Percentiles rank a stretch among this genome's conserved stretches.
These are phyloP conservation scores for Mycena pura DNA, from an alignment of 768 basidiomycete genomes.

Conservation along the genomic window DNA sequence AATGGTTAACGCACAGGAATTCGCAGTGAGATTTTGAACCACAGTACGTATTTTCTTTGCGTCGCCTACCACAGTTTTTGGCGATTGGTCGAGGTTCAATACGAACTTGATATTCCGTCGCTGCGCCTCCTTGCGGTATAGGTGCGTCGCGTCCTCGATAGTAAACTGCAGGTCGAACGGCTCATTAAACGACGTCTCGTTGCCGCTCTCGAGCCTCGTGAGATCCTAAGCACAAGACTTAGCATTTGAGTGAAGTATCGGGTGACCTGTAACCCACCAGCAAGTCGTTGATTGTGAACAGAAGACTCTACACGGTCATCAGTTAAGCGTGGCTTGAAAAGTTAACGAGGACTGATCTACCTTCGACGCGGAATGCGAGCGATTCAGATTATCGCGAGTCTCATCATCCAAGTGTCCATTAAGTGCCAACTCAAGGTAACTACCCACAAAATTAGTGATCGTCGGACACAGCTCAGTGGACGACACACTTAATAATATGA, in stretches of 20 bases:
- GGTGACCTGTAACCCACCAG: constrained; percentile 46
- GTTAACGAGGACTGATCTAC: constrained; percentile 35
- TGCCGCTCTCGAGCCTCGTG: constrained; percentile 77
- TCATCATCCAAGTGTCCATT: constrained; percentile 76
- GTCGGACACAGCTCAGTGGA: neutral
- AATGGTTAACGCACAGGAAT: constrained; percentile 58
- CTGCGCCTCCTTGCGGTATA: constrained; percentile 72
- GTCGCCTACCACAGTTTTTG: constrained; percentile 73
- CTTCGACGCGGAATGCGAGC: constrained; percentile 80
- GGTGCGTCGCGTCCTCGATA: constrained; percentile 64
- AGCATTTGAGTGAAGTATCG: neutral
- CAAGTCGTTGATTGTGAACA: constrained; percentile 87
- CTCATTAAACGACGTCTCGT: constrained; percentile 78
- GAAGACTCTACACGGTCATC: constrained; percentile 59
- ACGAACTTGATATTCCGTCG: constrained; percentile 66
- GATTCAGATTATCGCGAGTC: constrained; percentile 74
- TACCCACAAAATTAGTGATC: constrained; percentile 28
- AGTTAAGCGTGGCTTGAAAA: neutral
- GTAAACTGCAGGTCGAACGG: constrained; percentile 70
- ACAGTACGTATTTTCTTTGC: constrained; percentile 76
- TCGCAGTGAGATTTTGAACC: constrained; percentile 79
- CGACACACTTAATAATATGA: constrained; percentile 82
- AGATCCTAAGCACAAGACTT: constrained; percentile 55
- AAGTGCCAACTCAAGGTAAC: constrained; percentile 82
- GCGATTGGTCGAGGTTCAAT: constrained; percentile 60